These are phyloP conservation scores for Epichloe amarillans DNA, from an alignment of 2,329 filamentous ascomycete genomes.

Conservation along the genomic window DNA sequence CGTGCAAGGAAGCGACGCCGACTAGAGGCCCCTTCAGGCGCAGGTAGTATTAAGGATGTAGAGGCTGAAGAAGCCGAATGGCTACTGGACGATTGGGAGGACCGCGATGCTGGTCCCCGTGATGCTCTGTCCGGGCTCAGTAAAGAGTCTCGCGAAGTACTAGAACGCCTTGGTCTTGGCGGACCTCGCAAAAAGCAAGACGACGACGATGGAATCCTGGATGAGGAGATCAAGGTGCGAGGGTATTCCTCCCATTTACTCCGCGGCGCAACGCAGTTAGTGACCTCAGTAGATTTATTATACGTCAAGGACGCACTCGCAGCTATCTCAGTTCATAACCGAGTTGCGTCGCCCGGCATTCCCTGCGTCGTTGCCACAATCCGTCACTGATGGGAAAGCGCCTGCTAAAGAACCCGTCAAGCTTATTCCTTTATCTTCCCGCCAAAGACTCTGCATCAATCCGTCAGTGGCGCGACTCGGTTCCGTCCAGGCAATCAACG, in stretches of 20 bases:
- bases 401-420: slow-evolving; percentile 42
- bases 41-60: slow-evolving; percentile 3
- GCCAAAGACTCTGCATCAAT: slow-evolving; percentile 86
- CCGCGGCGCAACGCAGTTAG: slow-evolving; percentile 7
- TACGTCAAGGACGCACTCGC: slow-evolving; percentile 85
- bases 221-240: slow-evolving; percentile 55
- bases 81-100: slow-evolving; percentile 57
- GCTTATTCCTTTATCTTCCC: slow-evolving; percentile 70
- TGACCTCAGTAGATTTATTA: slow-evolving; percentile 56
- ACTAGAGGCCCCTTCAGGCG: slow-evolving; percentile 21
- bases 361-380: slow-evolving; percentile 52
- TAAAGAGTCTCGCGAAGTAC: slow-evolving; percentile 59
- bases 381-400: slow-evolving; percentile 17
- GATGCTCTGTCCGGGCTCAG: slow-evolving; percentile 47
- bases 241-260: slow-evolving; percentile 2
- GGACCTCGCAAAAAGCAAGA: slow-evolving; percentile 21
- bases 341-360: slow-evolving; percentile 70
- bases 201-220: slow-evolving; percentile 31
- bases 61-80: slow-evolving; percentile 55
- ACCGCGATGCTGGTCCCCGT: slow-evolving; percentile 21
- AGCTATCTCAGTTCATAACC: slow-evolving; percentile 74
- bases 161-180: slow-evolving; percentile 50
- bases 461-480: slow-evolving; percentile 60
- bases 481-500: slow-evolving; percentile 73
- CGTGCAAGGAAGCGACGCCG: slow-evolving; percentile 33